Conservation (phyloP, 805 yeast genomes). For the Cyberlindnera xishuangbannaensis region DNA sequence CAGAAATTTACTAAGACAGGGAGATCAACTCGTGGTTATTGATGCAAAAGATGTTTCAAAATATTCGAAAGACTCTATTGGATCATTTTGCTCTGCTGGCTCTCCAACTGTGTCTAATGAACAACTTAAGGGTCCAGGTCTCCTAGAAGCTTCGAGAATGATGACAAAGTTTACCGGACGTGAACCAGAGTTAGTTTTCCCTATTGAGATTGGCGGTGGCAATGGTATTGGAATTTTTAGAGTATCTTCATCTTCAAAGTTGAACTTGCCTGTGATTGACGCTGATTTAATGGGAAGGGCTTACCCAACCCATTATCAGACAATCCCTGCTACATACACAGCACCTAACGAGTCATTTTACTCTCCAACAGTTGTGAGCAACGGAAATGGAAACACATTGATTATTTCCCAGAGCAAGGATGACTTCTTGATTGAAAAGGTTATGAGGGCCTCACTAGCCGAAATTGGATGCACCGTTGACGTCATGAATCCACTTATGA, state of each 20-base stretch:
- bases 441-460: conserved; percentile 36
- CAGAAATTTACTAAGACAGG: conserved; percentile 29
- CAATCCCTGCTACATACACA: conserved; percentile 22
- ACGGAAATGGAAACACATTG: conserved; percentile 38
- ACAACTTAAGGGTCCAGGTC: conserved; percentile 33
- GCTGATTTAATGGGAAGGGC: conserved; percentile 46
- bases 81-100: conserved; percentile 28
- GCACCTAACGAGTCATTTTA: conserved; percentile 18
- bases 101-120: conserved; percentile 20
- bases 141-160: conserved; percentile 18
- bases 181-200: conserved; percentile 31
- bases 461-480: conserved; percentile 39
- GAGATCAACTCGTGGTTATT: conserved; percentile 32
- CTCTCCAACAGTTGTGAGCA: conserved; percentile 27
- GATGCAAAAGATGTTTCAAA: conserved; percentile 15
- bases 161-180: conserved; percentile 27
- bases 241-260: conserved; percentile 13
- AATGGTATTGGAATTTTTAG: conserved; percentile 32
- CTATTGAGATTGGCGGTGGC: conserved; percentile 41
- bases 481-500: conserved; percentile 27
- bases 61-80: conserved; percentile 23
- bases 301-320: conserved; percentile 39
- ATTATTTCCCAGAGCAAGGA: conserved; percentile 28
- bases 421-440: conserved; percentile 32
- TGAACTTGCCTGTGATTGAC: conserved; percentile 32